Conservation (phyloP, 2,329 filamentous ascomycete genomes). For the Hymenoscyphus albidus region DNA sequence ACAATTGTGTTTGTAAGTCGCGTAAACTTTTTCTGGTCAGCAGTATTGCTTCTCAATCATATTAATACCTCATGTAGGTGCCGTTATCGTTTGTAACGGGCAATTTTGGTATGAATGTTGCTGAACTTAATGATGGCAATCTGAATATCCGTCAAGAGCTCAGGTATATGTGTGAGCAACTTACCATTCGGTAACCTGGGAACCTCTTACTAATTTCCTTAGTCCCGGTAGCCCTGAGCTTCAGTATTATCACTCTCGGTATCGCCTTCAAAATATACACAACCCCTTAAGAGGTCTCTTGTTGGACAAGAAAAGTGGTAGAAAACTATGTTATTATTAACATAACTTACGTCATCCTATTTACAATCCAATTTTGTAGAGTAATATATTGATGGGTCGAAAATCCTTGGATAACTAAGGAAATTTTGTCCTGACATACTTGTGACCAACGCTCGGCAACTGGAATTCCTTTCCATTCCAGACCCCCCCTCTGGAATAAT, state of each 20-base stretch:
- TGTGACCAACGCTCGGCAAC: no score
- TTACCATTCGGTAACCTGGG: not conserved
- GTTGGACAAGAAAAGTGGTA: not conserved
- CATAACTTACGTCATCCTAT: no score
- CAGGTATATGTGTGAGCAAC: constrained; percentile 16
- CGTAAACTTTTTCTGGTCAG: no score
- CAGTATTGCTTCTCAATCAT: not conserved
- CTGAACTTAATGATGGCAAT: constrained; percentile 7
- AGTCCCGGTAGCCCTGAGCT: not conserved
- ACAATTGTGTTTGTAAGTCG: constrained; percentile 44
- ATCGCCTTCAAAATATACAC: constrained; percentile 3
- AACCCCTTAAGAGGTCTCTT: not conserved
- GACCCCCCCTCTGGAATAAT: no score
- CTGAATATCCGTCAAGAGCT: constrained; percentile 12
- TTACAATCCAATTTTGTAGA: no score
- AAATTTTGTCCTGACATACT: no score
- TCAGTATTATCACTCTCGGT: not conserved
- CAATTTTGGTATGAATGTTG: constrained; percentile 39
- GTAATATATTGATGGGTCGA: no score
- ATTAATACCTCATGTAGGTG: constrained; percentile 24
- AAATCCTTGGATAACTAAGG: no score
- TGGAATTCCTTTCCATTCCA: no score
- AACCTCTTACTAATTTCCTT: not conserved
- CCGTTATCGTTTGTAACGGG: constrained; percentile 39
- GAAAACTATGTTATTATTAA: not conserved